These are phyloP conservation scores for Penicillium argentinense DNA, from an alignment of 495 filamentous ascomycete species.

Conservation along the genomic window DNA sequence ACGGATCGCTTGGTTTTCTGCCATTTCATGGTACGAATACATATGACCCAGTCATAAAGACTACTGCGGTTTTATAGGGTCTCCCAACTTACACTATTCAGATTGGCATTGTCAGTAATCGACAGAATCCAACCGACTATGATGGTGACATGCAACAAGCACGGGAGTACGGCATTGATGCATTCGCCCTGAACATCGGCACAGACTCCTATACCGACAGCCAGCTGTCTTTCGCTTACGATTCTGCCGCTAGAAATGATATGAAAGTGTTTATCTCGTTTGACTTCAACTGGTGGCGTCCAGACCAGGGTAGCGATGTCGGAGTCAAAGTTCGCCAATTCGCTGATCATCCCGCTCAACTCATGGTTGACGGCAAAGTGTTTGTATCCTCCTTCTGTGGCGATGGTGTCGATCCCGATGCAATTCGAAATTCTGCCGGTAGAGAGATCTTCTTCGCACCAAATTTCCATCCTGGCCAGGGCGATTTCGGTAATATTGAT, in stretches of 20 bases:
- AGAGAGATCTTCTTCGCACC: conserved; percentile 54
- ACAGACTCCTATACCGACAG: conserved; percentile 50
- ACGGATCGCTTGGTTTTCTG: too few species aligned
- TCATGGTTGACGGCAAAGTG: conserved; percentile 54
- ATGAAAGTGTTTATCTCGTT: conserved; percentile 65
- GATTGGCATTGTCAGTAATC: conserved; percentile 55
- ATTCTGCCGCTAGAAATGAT: conserved; percentile 54
- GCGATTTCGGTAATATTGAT: conserved; percentile 40
- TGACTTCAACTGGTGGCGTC: conserved; percentile 57
- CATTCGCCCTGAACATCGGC: conserved; percentile 61
- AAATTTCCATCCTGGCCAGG: conserved; percentile 49
- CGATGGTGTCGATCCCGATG: conserved; percentile 48
- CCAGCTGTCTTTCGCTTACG: conserved; percentile 56
- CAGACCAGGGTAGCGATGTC: conserved; percentile 39
- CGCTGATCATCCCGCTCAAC: conserved; percentile 47
- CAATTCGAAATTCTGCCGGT: conserved; percentile 45
- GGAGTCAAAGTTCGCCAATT: conserved; percentile 51
- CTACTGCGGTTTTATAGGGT: too few species aligned
- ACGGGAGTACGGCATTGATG: conserved; percentile 55
- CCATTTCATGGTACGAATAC: conserved; percentile 56
- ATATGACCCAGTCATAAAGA: neutral
- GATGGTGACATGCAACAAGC: conserved; percentile 58
- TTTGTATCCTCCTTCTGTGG: conserved; percentile 57
- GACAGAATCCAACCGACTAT: conserved; percentile 49
- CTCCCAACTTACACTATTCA: too few species aligned